Evolutionary conservation across 495 filamentous ascomycete species (phyloP), one percentile per base, ranked within the genome.

Genomic region (Aspergillus nidulans): DNA sequence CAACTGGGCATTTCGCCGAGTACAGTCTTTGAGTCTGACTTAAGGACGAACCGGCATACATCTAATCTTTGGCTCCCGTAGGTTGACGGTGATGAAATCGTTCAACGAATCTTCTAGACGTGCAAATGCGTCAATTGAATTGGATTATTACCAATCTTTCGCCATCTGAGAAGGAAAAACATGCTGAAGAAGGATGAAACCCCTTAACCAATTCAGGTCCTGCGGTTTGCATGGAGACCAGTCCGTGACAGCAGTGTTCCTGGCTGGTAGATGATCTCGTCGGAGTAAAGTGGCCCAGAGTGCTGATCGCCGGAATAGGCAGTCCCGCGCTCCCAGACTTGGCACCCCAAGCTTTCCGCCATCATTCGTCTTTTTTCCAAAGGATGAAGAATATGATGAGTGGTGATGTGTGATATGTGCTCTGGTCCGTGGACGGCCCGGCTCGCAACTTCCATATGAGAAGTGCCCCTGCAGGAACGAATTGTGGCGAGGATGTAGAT

Each of bases 261-360:
- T 30, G 44, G 25, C 18, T 24, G 20, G 42, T 45, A 5, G 44
- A 46, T n/a, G 44, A 30, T 46, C 44, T 8, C 12, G 16, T 18
- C 36, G 26, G 20, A 21, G 19, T 30, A 6, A 24, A 1, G 15
- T 49, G 32, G 18, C 8, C 10, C 30, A 5, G 20, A 49, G 32
- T 38, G 44, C 44, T 46, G 44, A 49, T 49, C 32, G 13, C 47
- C 20, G 47, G 32, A 49, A 49, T 39, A 39, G 47, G 47, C 19
- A 39, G 21, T 24, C 15, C 21, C 47, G 20, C 18, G 18, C 32
- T 4, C 16, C 32, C 32, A 39, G 25, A 24, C 32, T 25, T 36
- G 32, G 2, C 46, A 18, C 9, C 19, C 41, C 41, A 43, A 43
- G 41, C 41, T 43, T 43, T 23, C 39, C 4, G 19, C 19, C 42